Evolutionary conservation across 345 rosid species (phyloP).

Genomic region (Rhodomyrtus tomentosa): DNA sequence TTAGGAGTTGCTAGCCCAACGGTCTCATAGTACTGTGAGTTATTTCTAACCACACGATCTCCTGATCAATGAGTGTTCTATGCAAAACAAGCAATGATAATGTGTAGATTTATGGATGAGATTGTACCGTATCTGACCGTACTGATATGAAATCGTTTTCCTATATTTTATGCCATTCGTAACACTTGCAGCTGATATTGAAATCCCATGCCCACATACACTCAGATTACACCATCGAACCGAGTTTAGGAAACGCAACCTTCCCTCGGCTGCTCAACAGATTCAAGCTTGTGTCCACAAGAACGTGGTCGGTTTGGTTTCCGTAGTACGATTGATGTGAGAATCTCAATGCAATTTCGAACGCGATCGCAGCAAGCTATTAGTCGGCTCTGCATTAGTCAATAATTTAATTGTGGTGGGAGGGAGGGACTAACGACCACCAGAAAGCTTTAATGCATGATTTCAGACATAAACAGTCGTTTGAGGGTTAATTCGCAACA

Average conservation of each 20-base stretch:
- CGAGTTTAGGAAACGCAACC: neutral
- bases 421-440: neutral
- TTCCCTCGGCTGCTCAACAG: neutral
- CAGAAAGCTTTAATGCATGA: neutral
- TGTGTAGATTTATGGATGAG: no score
- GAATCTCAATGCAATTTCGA: neutral
- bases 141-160: accelerated
- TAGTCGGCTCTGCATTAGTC: neutral
- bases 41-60: no score
- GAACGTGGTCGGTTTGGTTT: neutral
- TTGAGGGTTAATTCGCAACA: neutral
- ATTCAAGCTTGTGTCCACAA: neutral
- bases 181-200: no score
- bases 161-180: no score
- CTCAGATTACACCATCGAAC: neutral
- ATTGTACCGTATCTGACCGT: no score
- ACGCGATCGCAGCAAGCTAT: neutral
- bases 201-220: neutral
- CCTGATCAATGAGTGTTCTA: no score
- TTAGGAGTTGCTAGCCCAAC: no score
- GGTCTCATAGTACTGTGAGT: no score
- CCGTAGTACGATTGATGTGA: neutral
- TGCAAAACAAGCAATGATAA: no score
- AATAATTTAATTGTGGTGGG: neutral
- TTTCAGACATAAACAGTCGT: neutral